A percentile compares a stretch with the other conserved stretches of the same genome.
These are phyloP conservation scores for Aspergillus viridinutans DNA, from an alignment of 2,329 filamentous ascomycete species.

Conservation along the genomic window DNA sequence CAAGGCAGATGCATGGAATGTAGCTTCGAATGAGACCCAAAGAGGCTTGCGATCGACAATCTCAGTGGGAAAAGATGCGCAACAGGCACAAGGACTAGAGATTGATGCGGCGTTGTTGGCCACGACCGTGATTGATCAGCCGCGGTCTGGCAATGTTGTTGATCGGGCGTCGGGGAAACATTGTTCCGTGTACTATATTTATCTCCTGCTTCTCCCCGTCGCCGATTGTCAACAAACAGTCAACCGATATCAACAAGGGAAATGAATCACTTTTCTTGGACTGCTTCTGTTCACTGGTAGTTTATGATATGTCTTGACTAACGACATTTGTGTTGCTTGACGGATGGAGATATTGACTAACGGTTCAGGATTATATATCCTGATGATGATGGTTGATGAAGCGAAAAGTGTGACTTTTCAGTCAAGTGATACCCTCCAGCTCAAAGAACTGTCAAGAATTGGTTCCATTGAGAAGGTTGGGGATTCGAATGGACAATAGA, in stretches of 20 bases:
- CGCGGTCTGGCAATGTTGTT: not conserved
- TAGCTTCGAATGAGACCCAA: constrained; percentile 6
- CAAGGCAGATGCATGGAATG: constrained; percentile 11
- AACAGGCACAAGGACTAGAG: not conserved
- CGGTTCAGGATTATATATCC: not conserved
- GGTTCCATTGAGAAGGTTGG: not conserved
- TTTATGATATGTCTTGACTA: not conserved
- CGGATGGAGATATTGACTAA: not conserved
- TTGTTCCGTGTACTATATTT: not conserved
- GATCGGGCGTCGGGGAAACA: not conserved
- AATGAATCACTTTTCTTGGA: not conserved
- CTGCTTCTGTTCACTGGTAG: too few relatives aligned
- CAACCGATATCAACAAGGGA: not conserved
- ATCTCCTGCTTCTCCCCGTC: not conserved
- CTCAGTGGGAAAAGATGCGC: not conserved
- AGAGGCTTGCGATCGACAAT: not conserved
- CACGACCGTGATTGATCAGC: not conserved
- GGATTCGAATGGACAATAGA: not conserved
- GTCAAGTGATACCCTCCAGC: too few relatives aligned
- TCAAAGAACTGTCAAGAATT: too few relatives aligned
- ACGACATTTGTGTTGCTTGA: too few relatives aligned
- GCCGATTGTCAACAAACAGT: not conserved
- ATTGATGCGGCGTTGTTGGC: not conserved
- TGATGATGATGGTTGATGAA: too few relatives aligned
- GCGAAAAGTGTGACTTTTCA: too few relatives aligned